Evolutionary conservation across 1,284 basidiomycete species (phyloP).

Genomic region (Acaromyces ingoldii): DNA sequence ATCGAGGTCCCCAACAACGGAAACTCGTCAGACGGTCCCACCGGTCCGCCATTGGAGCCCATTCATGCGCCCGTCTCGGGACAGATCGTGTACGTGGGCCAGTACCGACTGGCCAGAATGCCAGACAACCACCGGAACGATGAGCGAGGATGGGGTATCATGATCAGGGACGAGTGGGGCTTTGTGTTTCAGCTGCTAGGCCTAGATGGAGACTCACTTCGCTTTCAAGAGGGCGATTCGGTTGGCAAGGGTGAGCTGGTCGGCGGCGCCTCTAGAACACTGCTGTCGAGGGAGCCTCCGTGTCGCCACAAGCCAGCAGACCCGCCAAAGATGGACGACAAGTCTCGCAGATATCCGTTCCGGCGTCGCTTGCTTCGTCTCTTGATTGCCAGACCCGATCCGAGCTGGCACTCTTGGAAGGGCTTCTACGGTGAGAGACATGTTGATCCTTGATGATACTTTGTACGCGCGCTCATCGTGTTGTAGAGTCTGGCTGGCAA

Average conservation of each 20-base stretch:
- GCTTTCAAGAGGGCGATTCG: slow-evolving; percentile 1
- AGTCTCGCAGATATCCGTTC: slow-evolving; percentile 4
- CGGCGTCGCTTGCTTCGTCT: slow-evolving; percentile 2
- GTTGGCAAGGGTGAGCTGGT: slow-evolving; percentile 2
- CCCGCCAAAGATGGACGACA: slow-evolving; percentile 9
- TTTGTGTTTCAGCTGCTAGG: slow-evolving; percentile 9
- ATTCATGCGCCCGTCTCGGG: slow-evolving; percentile 8
- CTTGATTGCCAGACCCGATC: slow-evolving; percentile 7
- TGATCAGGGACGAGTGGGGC: slow-evolving; percentile 10
- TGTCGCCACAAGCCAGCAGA: slow-evolving; percentile 8
- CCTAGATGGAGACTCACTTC: background rate
- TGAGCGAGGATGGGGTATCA: slow-evolving; percentile 5
- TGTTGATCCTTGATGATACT: no score
- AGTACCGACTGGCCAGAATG: background rate
- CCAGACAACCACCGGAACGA: slow-evolving; percentile 4
- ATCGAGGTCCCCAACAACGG: background rate
- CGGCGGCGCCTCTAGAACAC: slow-evolving; percentile 1
- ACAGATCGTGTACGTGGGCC: slow-evolving; percentile 4
- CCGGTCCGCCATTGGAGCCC: background rate
- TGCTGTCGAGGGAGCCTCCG: background rate
- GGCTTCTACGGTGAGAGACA: background rate
- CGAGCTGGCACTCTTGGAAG: slow-evolving; percentile 4
- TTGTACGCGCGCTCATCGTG: no score
- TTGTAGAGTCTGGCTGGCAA: slow-evolving; percentile 5
- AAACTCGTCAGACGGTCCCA: background rate